A percentile compares a stretch with the other conserved stretches of the same genome.
These are phyloP conservation scores for Apium graveolens DNA, from an alignment of 129 eudicot genomes.

Conservation along the genomic window DNA sequence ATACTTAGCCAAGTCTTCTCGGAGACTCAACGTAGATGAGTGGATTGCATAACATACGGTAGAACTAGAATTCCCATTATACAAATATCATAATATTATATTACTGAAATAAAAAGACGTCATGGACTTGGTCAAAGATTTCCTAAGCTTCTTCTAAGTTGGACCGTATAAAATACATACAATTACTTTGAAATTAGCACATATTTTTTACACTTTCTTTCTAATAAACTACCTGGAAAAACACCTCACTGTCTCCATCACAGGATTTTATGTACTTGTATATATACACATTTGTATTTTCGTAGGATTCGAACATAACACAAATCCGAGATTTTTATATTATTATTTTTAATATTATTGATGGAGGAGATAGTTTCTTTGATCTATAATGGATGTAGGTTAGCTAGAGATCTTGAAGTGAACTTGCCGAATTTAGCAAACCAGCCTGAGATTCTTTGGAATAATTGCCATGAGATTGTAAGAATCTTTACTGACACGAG, in stretches of 20 bases:
- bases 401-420: slow-evolving; percentile 58
- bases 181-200: slow-evolving; percentile 51
- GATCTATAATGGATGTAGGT: slow-evolving; percentile 42
- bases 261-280: neutral
- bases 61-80: too few relatives aligned
- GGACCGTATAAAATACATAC: slow-evolving; percentile 36
- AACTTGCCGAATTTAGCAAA: slow-evolving; percentile 38
- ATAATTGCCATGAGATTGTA: slow-evolving; percentile 51
- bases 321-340: neutral
- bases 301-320: neutral
- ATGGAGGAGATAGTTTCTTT: slow-evolving; percentile 53
- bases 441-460: slow-evolving; percentile 37
- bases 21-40: slow-evolving; percentile 28
- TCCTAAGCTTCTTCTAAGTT: neutral
- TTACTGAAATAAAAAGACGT: neutral
- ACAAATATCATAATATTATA: neutral
- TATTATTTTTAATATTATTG: neutral
- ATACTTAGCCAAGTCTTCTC: slow-evolving; percentile 35
- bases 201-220: neutral
- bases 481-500: slow-evolving; percentile 35
- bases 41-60: neutral
- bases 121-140: slow-evolving; percentile 36
- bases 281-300: neutral
- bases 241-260: slow-evolving; percentile 3
- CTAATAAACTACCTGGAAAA: neutral